These are phyloP conservation scores for Conringia planisiliqua DNA, from an alignment of 345 rosid species.

Conservation along the genomic window DNA sequence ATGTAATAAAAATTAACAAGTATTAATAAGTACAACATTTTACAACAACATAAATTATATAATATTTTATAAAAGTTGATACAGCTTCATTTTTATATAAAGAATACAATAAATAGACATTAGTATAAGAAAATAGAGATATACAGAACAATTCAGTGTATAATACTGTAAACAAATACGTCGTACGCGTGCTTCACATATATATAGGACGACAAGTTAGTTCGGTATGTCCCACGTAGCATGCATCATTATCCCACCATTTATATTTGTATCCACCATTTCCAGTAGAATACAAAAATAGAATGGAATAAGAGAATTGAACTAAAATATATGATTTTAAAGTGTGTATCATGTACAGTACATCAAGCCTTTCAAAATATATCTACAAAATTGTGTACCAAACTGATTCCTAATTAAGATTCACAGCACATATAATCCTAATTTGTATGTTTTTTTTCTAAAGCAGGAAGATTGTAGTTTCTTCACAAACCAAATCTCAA, in stretches of 20 bases:
- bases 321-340: not conserved
- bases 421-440: not conserved
- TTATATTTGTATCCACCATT: not conserved
- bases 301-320: not conserved
- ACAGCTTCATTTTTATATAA: too few species aligned
- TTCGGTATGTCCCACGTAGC: constrained; percentile 8
- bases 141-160: too few species aligned
- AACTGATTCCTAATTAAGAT: too few species aligned
- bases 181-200: not conserved
- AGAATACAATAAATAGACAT: not conserved
- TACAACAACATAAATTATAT: not conserved
- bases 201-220: constrained; percentile 1
- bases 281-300: not conserved
- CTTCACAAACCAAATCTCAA: too few species aligned
- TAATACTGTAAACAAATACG: not conserved
- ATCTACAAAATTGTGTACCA: too few species aligned
- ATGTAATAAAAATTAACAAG: not conserved
- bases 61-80: too few species aligned
- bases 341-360: not conserved
- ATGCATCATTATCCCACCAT: constrained; percentile 16
- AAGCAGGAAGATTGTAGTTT: not conserved
- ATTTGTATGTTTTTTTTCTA: not conserved
- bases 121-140: too few species aligned
- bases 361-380: not conserved
- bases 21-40: not conserved